Base-by-base conservation (phyloP, 2,329 filamentous ascomycete genomes). In the Polychaeton citri region DNA sequence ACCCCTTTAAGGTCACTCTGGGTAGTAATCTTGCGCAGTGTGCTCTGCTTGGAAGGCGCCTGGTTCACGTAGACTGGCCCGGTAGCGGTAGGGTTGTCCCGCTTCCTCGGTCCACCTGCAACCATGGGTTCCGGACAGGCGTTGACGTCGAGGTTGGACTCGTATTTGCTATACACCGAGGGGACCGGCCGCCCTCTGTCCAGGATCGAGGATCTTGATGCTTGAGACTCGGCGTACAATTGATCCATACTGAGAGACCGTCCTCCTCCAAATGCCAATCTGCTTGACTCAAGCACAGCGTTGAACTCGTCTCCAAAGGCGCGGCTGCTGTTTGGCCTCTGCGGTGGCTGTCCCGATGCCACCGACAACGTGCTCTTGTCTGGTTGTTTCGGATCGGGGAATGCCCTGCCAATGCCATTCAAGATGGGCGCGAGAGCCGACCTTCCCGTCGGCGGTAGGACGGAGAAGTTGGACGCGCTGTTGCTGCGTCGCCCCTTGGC, bases 101-200 rank as follows among this genome's bases (percentile, higher is more conserved):
- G 55, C 43, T 58, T 65, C 33, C 85, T 75, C 38, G 87, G 84
- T 4, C 87, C 87, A 33, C 71, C 79, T 21, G 84, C 85, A 21
- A 95, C 70, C 19, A 77, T 87, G 4, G 88, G 88, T 24, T 80
- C 88, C 10, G 88, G 87, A 18, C 86, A 87, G 35, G 85, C 81
- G 54, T 90, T 81, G 60, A 79, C 76, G 48, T 80, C 73, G 47
- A 70, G 21, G 39, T 12, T 21, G 30, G 15, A 17, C 21, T 56
- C 53, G 40, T 49, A 54, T 33, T 45, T 52, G 47, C 51, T 65
- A 50, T 71, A 63, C 26, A 57, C 55, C 34, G 58, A 56, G 24
- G 62, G 60, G n/a, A 59, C 54, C 5, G 61, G 54, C 26, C 63
- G 54, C 12, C 61, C 61, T 40, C 64, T 55, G 32, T 61, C 58